Percentiles rank a stretch among this genome's conserved stretches.
Conservation (phyloP, 2,329 filamentous ascomycete species). For the Neocatenulostroma microsporum region DNA sequence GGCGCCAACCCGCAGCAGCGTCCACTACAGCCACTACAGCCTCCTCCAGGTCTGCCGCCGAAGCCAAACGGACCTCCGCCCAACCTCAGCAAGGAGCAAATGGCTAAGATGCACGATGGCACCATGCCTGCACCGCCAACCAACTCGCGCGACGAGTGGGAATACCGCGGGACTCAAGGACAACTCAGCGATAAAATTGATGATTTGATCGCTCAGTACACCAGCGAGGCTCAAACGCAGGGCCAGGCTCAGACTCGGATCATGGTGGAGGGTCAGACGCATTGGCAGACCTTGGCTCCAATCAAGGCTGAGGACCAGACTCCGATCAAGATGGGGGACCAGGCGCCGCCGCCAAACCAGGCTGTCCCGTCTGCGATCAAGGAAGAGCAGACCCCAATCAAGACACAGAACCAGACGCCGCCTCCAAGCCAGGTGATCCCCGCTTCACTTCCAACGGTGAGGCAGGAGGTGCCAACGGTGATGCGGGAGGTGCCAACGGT, state of each 20-base stretch:
- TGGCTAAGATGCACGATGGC: slow-evolving; percentile 51
- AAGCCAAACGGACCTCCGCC: slow-evolving; percentile 52
- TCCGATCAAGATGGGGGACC: no score
- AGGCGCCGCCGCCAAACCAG: no score
- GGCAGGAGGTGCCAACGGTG: no score
- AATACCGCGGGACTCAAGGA: not conserved
- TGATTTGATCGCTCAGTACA: slow-evolving; percentile 4
- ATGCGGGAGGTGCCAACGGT: no score
- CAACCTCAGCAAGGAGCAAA: slow-evolving; percentile 45
- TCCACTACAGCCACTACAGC: slow-evolving; percentile 41
- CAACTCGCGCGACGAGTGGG: not conserved
- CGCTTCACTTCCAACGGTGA: no score
- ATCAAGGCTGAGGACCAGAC: no score
- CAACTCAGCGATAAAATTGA: not conserved
- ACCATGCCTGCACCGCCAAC: slow-evolving; percentile 27
- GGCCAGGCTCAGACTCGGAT: not conserved
- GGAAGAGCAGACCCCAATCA: no score
- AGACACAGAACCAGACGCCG: no score
- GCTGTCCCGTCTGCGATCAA: no score
- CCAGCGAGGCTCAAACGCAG: slow-evolving; percentile 32
- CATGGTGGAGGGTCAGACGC: no score
- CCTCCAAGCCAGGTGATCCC: no score
- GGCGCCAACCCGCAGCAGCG: slow-evolving; percentile 24
- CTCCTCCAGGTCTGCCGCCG: slow-evolving; percentile 52
- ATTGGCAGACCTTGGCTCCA: no score